A percentile compares a stretch with the other conserved stretches of the same genome.
These are phyloP conservation scores for Tremella yokohamensis DNA, from an alignment of 768 basidiomycete species.

Conservation along the genomic window DNA sequence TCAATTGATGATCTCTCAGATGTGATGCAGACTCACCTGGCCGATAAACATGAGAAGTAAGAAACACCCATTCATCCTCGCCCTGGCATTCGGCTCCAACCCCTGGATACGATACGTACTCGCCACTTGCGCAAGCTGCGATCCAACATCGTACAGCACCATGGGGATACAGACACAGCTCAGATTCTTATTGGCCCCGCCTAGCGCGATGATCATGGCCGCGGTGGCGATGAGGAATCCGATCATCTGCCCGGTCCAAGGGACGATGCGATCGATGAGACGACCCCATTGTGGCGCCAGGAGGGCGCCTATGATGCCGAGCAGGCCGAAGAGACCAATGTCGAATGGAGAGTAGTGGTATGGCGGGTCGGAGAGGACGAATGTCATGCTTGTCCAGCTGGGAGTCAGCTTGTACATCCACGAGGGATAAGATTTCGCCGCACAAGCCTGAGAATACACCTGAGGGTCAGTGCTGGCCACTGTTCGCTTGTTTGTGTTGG, in stretches of 20 bases:
- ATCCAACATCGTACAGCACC: constrained; percentile 66
- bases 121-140: constrained; percentile 71
- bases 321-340: constrained; percentile 71
- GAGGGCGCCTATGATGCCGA: constrained; percentile 62
- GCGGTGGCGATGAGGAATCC: constrained; percentile 50
- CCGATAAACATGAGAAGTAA: constrained; percentile 73
- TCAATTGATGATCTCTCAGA: no score
- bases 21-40: constrained; percentile 53
- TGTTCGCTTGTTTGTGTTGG: neutral
- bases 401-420: constrained; percentile 14
- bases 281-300: constrained; percentile 68
- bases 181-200: constrained; percentile 66
- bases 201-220: constrained; percentile 58
- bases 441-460: constrained; percentile 44
- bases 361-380: constrained; percentile 70
- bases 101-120: constrained; percentile 59
- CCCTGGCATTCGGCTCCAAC: constrained; percentile 56
- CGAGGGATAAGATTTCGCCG: neutral
- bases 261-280: constrained; percentile 65
- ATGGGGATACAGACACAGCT: constrained; percentile 67
- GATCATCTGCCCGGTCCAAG: constrained; percentile 71
- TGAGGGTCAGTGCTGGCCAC: constrained; percentile 12
- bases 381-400: constrained; percentile 58
- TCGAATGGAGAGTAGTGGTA: constrained; percentile 61
- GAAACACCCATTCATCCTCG: constrained; percentile 72